Evolutionary conservation across 2,329 filamentous ascomycete genomes (phyloP), one percentile per base, ranked within the genome.

Genomic region (Diaporthe sp.): DNA sequence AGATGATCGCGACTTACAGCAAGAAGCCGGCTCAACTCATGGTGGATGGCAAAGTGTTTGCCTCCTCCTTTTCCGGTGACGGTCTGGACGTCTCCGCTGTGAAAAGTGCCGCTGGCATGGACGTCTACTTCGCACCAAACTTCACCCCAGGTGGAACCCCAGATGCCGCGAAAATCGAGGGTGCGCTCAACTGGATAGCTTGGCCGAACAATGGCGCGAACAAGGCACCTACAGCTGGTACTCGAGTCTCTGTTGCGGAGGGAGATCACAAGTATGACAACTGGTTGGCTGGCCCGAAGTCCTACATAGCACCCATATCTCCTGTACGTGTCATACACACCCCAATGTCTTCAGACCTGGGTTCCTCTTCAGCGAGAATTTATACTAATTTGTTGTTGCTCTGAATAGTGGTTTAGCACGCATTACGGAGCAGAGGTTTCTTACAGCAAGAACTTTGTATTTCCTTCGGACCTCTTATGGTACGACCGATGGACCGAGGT

Each of bases 21-120:
- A 79, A 78, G 22, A 80, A 81, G 6, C 78, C 86, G 0, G 87
- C 84, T 0, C 87, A 90, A 77, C 86, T 90, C 42, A 82, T 81
- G 64, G 84, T 89, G 50, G 85, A 89, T 50, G 82, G 82, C 60
- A 86, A 87, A 73, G 82, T 86, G 8, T 88, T 90, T 75, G 89
- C 86, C 1, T 90, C 89, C 0, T 89, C 88, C 0, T 90, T 90
- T 77, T 82, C 82, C 0, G 86, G 87, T 2, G 85, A 88, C 55
- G 84, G 85, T 1, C 78, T 89, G 10, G 85, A 89, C 74, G 82
- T 86, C 13, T 77, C 80, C 9, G 82, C 83, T 19, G 81, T 89
- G 71, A 80, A 82, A 42, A 77, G 81, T 3, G 84, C 85, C 17
- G 85, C 86, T 5, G 86, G 84, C 6, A 78, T 80, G 7, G 81